phyloP scores from a whole-genome alignment of 495 filamentous ascomycete genomes.

The Talaromyces wortmannii region DNA sequence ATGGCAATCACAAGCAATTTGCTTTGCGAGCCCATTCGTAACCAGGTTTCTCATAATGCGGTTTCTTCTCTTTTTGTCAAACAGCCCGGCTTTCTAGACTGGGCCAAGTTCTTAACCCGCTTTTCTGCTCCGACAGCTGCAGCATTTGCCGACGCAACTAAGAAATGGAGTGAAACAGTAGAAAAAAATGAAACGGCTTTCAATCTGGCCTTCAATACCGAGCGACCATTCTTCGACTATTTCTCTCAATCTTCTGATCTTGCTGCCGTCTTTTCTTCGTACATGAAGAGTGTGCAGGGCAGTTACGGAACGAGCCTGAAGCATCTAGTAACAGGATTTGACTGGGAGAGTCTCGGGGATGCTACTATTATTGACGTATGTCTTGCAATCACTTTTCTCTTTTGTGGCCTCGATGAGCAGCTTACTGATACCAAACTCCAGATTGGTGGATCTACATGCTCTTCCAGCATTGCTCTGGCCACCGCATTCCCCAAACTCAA shows the following conservation, averaged over 20 bases:
- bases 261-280: not conserved
- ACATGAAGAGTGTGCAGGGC: slow-evolving; percentile 13
- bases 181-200: slow-evolving; percentile 17
- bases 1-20: slow-evolving; percentile 28
- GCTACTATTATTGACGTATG: slow-evolving; percentile 15
- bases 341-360: slow-evolving; percentile 12
- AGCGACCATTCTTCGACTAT: slow-evolving; percentile 16
- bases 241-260: slow-evolving; percentile 1
- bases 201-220: slow-evolving; percentile 18
- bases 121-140: slow-evolving; percentile 9
- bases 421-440: slow-evolving; percentile 6
- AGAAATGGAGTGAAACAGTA: slow-evolving; percentile 11
- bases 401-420: not conserved
- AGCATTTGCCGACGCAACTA: slow-evolving; percentile 10
- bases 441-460: slow-evolving; percentile 25
- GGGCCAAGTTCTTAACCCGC: slow-evolving; percentile 13
- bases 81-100: slow-evolving; percentile 12
- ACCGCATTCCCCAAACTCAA: slow-evolving; percentile 17
- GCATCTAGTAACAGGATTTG: slow-evolving; percentile 17
- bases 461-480: slow-evolving; percentile 19
- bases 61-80: slow-evolving; percentile 16
- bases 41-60: slow-evolving; percentile 16
- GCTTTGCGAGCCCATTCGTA: slow-evolving; percentile 15
- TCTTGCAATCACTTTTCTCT: not conserved
- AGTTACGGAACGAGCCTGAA: slow-evolving; percentile 10